These are phyloP conservation scores for Colletotrichum sp. DNA, from an alignment of 2,329 filamentous ascomycete species.

Conservation along the genomic window DNA sequence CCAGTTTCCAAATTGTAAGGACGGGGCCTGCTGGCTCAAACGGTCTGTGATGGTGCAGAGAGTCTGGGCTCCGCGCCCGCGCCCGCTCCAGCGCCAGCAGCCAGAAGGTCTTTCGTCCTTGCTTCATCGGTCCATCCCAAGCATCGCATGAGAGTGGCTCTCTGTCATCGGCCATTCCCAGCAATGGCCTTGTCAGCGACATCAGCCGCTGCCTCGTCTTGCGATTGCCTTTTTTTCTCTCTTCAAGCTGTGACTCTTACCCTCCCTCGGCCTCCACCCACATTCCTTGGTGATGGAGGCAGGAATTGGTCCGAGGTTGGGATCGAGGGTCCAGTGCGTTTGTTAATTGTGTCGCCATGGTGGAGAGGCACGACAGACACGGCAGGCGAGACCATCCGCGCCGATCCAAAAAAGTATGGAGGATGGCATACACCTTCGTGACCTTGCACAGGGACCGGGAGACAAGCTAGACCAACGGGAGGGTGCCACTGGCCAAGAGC, in stretches of 20 bases:
- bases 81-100: neutral
- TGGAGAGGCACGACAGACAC: neutral
- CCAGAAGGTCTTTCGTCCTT: neutral
- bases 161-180: neutral
- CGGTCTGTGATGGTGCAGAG: neutral
- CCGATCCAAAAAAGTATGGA: neutral
- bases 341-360: neutral
- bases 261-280: neutral
- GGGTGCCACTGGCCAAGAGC: neutral
- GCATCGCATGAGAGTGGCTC: neutral
- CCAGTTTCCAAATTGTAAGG: slow-evolving; percentile 8
- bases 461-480: neutral
- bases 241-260: neutral
- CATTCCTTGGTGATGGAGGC: neutral
- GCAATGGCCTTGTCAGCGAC: neutral
- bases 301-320: neutral
- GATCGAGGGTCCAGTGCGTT: neutral
- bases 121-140: neutral
- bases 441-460: neutral
- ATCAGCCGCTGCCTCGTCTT: neutral
- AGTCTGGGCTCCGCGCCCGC: neutral
- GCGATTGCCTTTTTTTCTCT: slow-evolving; percentile 8
- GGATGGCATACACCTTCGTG: neutral
- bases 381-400: neutral
- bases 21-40: slow-evolving; percentile 16